Conservation (phyloP, 2,329 filamentous ascomycete genomes). For the Dactylella cylindrospora region DNA sequence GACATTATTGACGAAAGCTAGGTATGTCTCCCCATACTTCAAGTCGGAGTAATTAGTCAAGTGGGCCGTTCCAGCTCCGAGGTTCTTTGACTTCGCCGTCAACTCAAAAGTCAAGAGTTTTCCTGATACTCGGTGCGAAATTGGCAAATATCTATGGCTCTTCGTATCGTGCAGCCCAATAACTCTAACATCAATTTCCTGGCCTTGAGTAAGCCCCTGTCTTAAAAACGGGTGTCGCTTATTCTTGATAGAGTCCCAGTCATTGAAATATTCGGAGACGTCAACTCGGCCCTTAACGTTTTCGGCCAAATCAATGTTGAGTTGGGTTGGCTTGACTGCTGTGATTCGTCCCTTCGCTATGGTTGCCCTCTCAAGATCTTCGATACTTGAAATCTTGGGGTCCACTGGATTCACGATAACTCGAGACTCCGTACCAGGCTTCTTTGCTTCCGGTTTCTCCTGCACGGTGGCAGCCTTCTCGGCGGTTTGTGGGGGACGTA, state of each 20-base stretch:
- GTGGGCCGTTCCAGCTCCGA: conserved; percentile 60
- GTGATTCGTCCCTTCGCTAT: conserved; percentile 73
- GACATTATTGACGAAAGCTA: conserved; percentile 91
- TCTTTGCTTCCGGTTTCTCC: conserved; percentile 50
- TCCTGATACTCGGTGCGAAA: conserved; percentile 70
- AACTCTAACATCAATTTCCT: conserved; percentile 72
- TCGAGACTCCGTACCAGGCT: conserved; percentile 52
- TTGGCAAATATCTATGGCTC: conserved; percentile 86
- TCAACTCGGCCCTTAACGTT: conserved; percentile 91
- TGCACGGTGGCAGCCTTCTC: conserved; percentile 58
- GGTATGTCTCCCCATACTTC: conserved; percentile 67
- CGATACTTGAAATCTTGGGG: conserved; percentile 63
- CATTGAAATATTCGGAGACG: conserved; percentile 84
- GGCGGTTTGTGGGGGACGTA: conserved; percentile 56
- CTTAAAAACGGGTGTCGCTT: conserved; percentile 74
- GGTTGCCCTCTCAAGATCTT: conserved; percentile 73
- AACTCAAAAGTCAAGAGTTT: conserved; percentile 82
- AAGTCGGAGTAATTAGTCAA: conserved; percentile 72
- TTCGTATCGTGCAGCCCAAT: conserved; percentile 86
- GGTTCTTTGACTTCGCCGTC: conserved; percentile 70
- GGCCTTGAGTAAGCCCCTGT: conserved; percentile 62
- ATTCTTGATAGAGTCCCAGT: conserved; percentile 81
- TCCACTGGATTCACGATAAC: conserved; percentile 66
- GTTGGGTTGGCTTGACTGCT: conserved; percentile 85
- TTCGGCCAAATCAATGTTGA: conserved; percentile 86